Base-by-base conservation (phyloP, 2,329 filamentous ascomycete genomes). In the Aspergillus phoenicis region DNA sequence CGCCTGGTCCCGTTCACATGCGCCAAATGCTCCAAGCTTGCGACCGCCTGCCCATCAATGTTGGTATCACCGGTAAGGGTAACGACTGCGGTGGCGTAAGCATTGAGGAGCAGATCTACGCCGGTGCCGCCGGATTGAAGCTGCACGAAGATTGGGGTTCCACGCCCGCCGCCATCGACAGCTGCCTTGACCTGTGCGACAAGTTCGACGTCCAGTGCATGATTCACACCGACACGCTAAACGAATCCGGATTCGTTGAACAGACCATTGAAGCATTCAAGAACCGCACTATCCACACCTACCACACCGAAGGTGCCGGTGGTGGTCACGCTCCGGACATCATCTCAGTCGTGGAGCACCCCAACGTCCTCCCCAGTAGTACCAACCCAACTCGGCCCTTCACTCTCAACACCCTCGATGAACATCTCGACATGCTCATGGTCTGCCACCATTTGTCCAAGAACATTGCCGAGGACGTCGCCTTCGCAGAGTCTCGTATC, bases 391-490 rank as follows among this genome's bases (percentile, higher is more conserved):
- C 94, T 1, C 84, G 93, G 2, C 94, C 94, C 0, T 97, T 88
- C 77, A 98, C 94, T 1, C 83, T 84, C 66, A 97, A 98, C 80
- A 98, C 94, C 0, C 85, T 98, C 0, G 94, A 97, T 72, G 94
- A 98, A 78, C 94, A 98, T 78, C 85, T 97, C 13, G 94, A 98
- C 80, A 98, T 98, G 94, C 82, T 97, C 51, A 97, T 97, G 94
- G 92, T 97, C 39, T 98, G 94, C 81, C 94, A 98, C 77, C 94
- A 98, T 73, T 82, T 98, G 8, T 93, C 89, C 56, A 91, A 91
- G 77, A 89, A 97, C 77, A 97, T 97, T 62, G 91, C 93, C 60
- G 94, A 98, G 79, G 94, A 98, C 74, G 90, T 98, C 13, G 93
- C 93, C 1, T 98, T 98, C 71, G 94, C 94, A 52, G 94, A 98